Conservation (phyloP, 1,284 basidiomycete genomes). For the Tilletia walkeri region DNA sequence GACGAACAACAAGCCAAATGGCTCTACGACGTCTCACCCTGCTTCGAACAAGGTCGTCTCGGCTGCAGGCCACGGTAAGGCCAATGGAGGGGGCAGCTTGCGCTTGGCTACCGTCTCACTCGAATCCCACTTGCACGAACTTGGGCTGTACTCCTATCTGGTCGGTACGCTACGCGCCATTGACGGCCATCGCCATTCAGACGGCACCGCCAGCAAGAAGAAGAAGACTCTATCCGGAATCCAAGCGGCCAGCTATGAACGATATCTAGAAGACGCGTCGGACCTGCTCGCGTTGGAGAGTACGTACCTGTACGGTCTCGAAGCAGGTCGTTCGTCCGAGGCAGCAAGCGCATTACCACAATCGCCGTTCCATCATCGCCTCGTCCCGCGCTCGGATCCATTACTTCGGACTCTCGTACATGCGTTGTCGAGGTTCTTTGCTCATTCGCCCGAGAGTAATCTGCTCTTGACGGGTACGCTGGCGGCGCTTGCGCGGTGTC, state of each 20-base stretch:
- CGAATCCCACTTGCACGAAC: background rate
- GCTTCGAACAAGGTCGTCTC: background rate
- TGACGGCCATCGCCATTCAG: slow-evolving; percentile 3
- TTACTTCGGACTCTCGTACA: slow-evolving; percentile 72
- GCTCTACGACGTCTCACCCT: no score
- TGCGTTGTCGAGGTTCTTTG: slow-evolving; percentile 73
- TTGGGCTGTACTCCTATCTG: slow-evolving; percentile 12
- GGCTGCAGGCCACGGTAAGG: background rate
- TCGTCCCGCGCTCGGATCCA: slow-evolving; percentile 72
- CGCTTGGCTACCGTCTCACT: background rate
- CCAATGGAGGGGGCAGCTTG: background rate
- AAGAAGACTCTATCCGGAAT: background rate
- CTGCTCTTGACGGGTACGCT: slow-evolving; percentile 81
- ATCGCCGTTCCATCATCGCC: slow-evolving; percentile 60
- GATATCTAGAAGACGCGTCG: slow-evolving; percentile 78
- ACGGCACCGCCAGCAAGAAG: slow-evolving; percentile 1
- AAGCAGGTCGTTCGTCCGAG: background rate
- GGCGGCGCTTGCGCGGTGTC: slow-evolving; percentile 74
- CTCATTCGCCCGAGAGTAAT: slow-evolving; percentile 80
- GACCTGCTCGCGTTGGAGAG: slow-evolving; percentile 56
- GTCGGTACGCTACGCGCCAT: slow-evolving; percentile 9
- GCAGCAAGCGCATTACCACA: background rate
- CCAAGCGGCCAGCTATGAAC: slow-evolving; percentile 69
- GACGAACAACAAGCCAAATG: no score
- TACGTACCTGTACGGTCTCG: slow-evolving; percentile 27